Percentiles rank a stretch among this genome's conserved stretches.
These are phyloP conservation scores for Cudoniella acicularis DNA, from an alignment of 495 filamentous ascomycete species.

Conservation along the genomic window DNA sequence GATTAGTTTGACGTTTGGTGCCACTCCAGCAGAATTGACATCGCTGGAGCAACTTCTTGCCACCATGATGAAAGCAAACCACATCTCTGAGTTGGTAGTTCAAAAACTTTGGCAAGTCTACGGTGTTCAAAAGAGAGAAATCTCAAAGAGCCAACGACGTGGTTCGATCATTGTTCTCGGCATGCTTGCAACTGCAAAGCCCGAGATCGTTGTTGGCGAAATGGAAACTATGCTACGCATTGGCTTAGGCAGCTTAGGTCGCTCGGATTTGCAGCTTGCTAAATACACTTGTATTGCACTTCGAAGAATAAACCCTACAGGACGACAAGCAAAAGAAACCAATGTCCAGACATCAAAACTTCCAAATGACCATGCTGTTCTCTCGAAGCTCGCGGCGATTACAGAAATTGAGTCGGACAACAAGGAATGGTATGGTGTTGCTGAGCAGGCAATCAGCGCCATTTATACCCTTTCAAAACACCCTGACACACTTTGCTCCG, in stretches of 20 bases:
- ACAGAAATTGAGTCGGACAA: conserved; percentile 79
- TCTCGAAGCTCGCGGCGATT: conserved; percentile 75
- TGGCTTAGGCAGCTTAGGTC: conserved; percentile 76
- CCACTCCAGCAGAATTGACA: conserved; percentile 89
- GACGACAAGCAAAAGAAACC: conserved; percentile 71
- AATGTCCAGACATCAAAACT: conserved; percentile 67
- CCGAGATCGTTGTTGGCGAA: conserved; percentile 88
- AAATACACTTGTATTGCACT: conserved; percentile 94
- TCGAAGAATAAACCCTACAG: conserved; percentile 79
- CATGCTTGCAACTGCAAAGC: conserved; percentile 91
- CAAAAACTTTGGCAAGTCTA: conserved; percentile 97
- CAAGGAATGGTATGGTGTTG: conserved; percentile 97
- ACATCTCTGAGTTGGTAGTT: conserved; percentile 81
- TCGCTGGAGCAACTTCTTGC: conserved; percentile 90
- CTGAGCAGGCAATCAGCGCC: conserved; percentile 92
- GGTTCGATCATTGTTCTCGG: conserved; percentile 95
- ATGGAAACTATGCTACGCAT: conserved; percentile 91
- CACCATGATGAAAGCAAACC: conserved; percentile 94
- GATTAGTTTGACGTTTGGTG: conserved; percentile 96
- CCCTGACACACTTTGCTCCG: conserved; percentile 89
- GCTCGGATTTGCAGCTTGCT: conserved; percentile 79
- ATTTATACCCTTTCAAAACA: conserved; percentile 95
- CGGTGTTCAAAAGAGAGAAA: conserved; percentile 87
- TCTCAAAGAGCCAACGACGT: conserved; percentile 85
- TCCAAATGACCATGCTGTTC: conserved; percentile 85